Evolutionary conservation across 2,329 filamentous ascomycete species (phyloP).

Genomic region (Talaromyces amestolkiae): DNA sequence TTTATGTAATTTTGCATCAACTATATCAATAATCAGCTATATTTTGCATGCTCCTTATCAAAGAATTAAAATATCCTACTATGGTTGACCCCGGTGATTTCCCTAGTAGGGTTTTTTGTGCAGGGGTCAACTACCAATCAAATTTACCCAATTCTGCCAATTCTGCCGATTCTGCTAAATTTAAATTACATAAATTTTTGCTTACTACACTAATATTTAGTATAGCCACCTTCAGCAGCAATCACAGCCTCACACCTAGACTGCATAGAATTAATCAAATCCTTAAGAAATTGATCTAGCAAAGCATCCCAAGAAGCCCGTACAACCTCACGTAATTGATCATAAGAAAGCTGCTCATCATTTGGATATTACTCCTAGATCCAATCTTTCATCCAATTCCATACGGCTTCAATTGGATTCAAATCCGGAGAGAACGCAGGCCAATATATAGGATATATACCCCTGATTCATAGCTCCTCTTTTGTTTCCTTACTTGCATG

Average conservation of each 20-base stretch:
- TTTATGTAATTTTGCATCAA: no score
- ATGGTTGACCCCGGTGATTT: no score
- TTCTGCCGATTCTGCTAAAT: not conserved
- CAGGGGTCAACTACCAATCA: not conserved
- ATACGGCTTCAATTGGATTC: slow-evolving; percentile 11
- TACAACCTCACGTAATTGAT: not conserved
- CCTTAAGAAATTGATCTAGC: not conserved
- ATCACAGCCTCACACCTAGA: not conserved
- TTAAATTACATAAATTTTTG: no score
- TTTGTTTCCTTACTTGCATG: not conserved
- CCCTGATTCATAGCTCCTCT: not conserved
- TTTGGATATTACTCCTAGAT: not conserved
- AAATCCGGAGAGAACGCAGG: slow-evolving; percentile 1
- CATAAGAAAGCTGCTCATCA: not conserved
- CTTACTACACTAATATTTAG: not conserved
- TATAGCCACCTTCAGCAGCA: not conserved
- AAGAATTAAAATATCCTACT: no score
- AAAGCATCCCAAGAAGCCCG: not conserved
- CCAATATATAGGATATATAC: slow-evolving; percentile 9
- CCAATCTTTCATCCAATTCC: not conserved
- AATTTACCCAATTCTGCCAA: not conserved
- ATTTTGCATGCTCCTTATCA: no score
- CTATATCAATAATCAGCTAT: no score
- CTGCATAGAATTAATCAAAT: slow-evolving; percentile 5
- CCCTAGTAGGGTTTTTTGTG: no score